phyloP scores from a whole-genome alignment of 1,284 basidiomycete species.

The Apiotrichum porosum region DNA sequence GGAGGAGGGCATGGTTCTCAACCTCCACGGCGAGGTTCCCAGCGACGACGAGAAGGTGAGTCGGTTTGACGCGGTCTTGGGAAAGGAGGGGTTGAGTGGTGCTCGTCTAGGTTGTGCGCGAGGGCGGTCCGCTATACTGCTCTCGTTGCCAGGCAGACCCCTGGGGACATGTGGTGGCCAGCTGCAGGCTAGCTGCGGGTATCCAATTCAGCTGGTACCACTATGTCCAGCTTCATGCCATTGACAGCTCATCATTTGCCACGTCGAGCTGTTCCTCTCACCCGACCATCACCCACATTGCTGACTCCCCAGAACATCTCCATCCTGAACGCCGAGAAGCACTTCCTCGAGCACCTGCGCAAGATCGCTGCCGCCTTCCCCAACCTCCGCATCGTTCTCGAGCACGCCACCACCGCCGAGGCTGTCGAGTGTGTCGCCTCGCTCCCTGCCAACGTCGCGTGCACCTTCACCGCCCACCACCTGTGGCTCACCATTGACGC shows the following conservation, averaged over 20 bases:
- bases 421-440: slow-evolving; percentile 86
- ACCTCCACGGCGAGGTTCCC: slow-evolving; percentile 95
- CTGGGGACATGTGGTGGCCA: too few relatives aligned
- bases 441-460: slow-evolving; percentile 83
- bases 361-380: slow-evolving; percentile 83
- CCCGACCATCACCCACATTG: too few relatives aligned
- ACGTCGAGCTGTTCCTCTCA: background rate
- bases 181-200: too few relatives aligned
- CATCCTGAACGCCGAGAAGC: slow-evolving; percentile 87
- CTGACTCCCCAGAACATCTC: slow-evolving; percentile 87
- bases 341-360: slow-evolving; percentile 82
- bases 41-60: slow-evolving; percentile 73
- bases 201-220: too few relatives aligned
- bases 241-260: too few relatives aligned
- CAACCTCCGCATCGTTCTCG: slow-evolving; percentile 89
- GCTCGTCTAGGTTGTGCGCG: too few relatives aligned
- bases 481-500: slow-evolving; percentile 91
- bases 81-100: too few relatives aligned
- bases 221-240: too few relatives aligned
- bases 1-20: slow-evolving; percentile 86
- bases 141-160: too few relatives aligned
- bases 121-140: too few relatives aligned
- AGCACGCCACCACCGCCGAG: slow-evolving; percentile 96
- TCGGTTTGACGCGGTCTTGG: too few relatives aligned
- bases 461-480: slow-evolving; percentile 97